Evolutionary conservation across 192 early-diverging fungal species (phyloP).

Genomic region (Backusella parvicylindrica): DNA sequence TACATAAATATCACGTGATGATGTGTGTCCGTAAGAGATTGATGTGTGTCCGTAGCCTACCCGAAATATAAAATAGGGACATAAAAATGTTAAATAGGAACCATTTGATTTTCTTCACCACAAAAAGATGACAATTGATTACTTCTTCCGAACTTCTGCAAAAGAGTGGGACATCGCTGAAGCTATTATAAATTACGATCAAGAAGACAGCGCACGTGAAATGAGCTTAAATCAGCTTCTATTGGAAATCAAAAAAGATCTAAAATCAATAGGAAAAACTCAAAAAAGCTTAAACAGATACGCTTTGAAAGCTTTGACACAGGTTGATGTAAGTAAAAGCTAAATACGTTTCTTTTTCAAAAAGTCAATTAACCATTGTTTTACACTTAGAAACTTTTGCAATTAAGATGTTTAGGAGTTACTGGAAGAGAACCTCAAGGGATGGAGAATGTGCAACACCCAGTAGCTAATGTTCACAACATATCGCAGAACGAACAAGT

Average conservation of each 20-base stretch:
- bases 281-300: background rate
- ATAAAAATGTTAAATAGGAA: too few species aligned
- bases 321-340: background rate
- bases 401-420: background rate
- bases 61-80: too few species aligned
- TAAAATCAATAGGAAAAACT: background rate
- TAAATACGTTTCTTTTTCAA: background rate
- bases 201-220: background rate
- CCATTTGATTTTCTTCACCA: too few species aligned
- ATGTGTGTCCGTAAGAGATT: too few species aligned
- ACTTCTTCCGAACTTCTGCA: too few species aligned
- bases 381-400: too few species aligned
- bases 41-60: too few species aligned
- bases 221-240: background rate
- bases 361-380: background rate
- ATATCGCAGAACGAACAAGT: background rate
- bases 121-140: too few species aligned
- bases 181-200: background rate
- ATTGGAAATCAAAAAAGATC: background rate
- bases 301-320: background rate
- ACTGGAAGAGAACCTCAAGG: conserved; percentile 2
- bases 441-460: background rate
- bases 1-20: too few species aligned
- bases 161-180: background rate
- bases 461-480: background rate